Conservation (phyloP, 805 yeast species). For the Cyberlindnera mississippiensis region DNA sequence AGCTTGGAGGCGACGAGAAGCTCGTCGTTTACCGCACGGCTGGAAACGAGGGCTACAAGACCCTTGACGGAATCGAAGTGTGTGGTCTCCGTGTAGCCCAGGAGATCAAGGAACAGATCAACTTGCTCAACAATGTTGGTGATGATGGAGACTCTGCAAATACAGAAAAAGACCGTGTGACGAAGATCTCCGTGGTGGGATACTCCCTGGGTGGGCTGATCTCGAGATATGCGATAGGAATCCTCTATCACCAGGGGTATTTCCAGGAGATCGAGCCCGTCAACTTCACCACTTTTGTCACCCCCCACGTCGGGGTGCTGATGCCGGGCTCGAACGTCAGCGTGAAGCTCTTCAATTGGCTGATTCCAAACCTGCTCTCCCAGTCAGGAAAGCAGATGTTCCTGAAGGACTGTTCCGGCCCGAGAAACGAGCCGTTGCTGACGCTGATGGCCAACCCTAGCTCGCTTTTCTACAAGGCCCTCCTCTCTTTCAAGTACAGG, state of each 20-base stretch:
- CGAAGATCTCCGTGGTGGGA: slow-evolving; percentile 71
- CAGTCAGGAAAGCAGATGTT: slow-evolving; percentile 74
- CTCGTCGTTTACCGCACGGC: slow-evolving; percentile 22
- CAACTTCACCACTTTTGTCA: slow-evolving; percentile 56
- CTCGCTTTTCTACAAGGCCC: slow-evolving; percentile 56
- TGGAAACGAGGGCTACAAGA: slow-evolving; percentile 52
- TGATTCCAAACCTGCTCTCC: slow-evolving; percentile 65
- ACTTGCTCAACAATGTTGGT: slow-evolving; percentile 12
- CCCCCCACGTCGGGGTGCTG: slow-evolving; percentile 67
- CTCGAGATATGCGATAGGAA: slow-evolving; percentile 72
- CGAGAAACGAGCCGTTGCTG: slow-evolving; percentile 47
- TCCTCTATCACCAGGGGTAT: slow-evolving; percentile 49
- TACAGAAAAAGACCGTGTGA: slow-evolving; percentile 36
- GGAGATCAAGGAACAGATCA: slow-evolving; percentile 50
- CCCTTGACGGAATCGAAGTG: slow-evolving; percentile 84
- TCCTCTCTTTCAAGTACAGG: slow-evolving; percentile 47
- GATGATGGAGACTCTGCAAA: slow-evolving; percentile 8
- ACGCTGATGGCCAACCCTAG: slow-evolving; percentile 60
- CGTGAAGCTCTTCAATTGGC: slow-evolving; percentile 51
- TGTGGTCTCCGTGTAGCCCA: slow-evolving; percentile 73
- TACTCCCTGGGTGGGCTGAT: slow-evolving; percentile 86
- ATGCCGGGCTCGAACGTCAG: slow-evolving; percentile 54
- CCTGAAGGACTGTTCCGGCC: slow-evolving; percentile 41
- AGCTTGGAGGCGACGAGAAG: slow-evolving; percentile 21
- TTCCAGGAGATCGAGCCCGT: slow-evolving; percentile 55